Base-by-base conservation (phyloP, 1,139 yeast genomes). In the Zygoascus sp. region DNA sequence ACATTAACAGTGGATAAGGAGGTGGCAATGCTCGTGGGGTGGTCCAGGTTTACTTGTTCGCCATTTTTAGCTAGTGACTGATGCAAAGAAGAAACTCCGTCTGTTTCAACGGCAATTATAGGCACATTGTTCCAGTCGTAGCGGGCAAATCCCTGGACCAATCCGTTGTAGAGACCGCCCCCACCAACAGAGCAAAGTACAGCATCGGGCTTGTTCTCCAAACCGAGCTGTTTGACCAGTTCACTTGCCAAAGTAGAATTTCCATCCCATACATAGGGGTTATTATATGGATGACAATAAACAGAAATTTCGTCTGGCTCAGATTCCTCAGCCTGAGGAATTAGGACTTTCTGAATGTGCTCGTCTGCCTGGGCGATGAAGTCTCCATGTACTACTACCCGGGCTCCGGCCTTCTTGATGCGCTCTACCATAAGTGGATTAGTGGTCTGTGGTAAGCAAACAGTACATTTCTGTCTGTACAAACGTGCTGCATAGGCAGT, bases 161-260 rank as follows among this genome's bases (percentile, higher is more conserved):
- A 63, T 0, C 92, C 90, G 58, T 76, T 75, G 65, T 75, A 81
- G 43, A 83, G 68, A 1, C 90, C 90, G 11, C 89, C 90, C 1
- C 90, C 92, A 9, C 90, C 92, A 40, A 81, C 79, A 32, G 87
- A 79, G 62, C 88, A 81, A 1, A 82, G 76, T 35, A 83, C 68
- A 0, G 81, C 86, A 55, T 75, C 79, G 8, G 83, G 69, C 41
- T 66, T 68, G 15, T 54, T 44, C 3, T 61, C 48, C 27, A 19
- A 27, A 5, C 44, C 43, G 45, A 79, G 58, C 54, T 78, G 80
- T 2, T 58, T 58, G 3, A 72, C 68, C 7, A 82, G 67, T 59
- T 83, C 92, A 49, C 78, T 79, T 2, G 82, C 72, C 55, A 83
- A 65, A 0, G 76, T 61, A 0, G 83, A 69, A 59, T 83, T 85